Base-by-base conservation (phyloP, 2,329 filamentous ascomycete species). In the Phialophora verrucosa region DNA sequence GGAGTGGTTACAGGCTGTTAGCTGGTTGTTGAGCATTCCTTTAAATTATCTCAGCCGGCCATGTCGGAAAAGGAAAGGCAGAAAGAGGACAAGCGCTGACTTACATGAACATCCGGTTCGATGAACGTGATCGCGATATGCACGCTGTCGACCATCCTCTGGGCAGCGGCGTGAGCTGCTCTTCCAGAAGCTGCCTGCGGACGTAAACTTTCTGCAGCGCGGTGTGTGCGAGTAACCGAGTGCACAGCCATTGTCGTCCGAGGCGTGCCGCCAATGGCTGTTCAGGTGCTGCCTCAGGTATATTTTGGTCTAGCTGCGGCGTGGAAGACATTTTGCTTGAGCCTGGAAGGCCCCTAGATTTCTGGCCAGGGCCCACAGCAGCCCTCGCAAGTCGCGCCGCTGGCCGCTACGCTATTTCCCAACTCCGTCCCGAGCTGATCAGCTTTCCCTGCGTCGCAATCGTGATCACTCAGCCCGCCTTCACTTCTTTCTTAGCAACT, bases 401-500 rank as follows among this genome's bases (percentile, higher is more conserved):
- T 23, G 27, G 42, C 42, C 42, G 42, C 38, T 49, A 32, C 42
- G 42, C 47, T 53, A 50, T 53, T 53, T 62, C 47, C 51, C 63
- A 35, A 38, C 63, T 61, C 59, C 42, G 60, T 42, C 38, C 55
- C 55, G 64, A 59, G 54, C 64, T 63, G 60, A 63, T 38, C 59
- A 31, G 35, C 35, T 42, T 42, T 42, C 35, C 17, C 38, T 49
- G 31, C 25, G 38, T 59, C 57, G 57, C 25, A 59, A 27, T 31
- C 47, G 55, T 65, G 66, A 69, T 69, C 66, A 69, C 66, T 69
- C 66, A 69, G 63, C 66, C 57, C 59, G 49, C 35, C 38, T 50
- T 38, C 32, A 47, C 56, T 44, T 65, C 58, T 59, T 49, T 56
- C 50, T 50, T 42, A 51, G 35, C 59, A 53, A 50, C 59, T 12